These are phyloP conservation scores for Coniella lustricola DNA, from an alignment of 2,329 filamentous ascomycete genomes.

Conservation along the genomic window DNA sequence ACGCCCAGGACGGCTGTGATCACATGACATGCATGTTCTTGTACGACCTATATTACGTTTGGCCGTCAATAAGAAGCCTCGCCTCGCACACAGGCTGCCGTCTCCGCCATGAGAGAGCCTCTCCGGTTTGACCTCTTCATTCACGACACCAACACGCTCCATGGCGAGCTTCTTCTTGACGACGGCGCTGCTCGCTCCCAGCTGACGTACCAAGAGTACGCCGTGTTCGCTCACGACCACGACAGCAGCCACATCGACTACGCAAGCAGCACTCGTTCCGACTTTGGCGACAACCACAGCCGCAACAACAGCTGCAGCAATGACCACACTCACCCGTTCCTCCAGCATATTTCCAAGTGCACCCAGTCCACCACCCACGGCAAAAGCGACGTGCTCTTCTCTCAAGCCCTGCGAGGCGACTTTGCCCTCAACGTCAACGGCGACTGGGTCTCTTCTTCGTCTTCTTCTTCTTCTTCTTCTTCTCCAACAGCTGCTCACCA, in stretches of 20 bases:
- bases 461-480: too few relatives aligned
- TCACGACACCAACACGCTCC: slow-evolving; percentile 28
- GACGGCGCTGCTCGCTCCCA: slow-evolving; percentile 19
- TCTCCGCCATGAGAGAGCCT: neutral
- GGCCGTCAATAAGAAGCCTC: too few relatives aligned
- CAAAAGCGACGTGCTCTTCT: slow-evolving; percentile 25
- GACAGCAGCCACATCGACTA: slow-evolving; percentile 10
- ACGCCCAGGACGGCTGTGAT: too few relatives aligned
- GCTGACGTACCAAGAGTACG: slow-evolving; percentile 32
- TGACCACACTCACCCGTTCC: slow-evolving; percentile 11
- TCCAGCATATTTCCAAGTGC: slow-evolving; percentile 25
- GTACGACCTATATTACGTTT: too few relatives aligned
- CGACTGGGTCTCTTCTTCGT: slow-evolving; percentile 5
- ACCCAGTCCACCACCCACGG: slow-evolving; percentile 26
- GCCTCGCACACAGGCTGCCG: too few relatives aligned
- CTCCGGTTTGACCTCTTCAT: slow-evolving; percentile 29
- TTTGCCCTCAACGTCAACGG: slow-evolving; percentile 25
- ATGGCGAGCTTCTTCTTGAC: slow-evolving; percentile 28
- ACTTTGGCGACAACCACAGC: slow-evolving; percentile 13
- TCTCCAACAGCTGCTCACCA: too few relatives aligned
- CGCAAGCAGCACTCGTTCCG: slow-evolving; percentile 19
- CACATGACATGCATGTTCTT: too few relatives aligned
- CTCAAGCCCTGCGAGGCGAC: slow-evolving; percentile 27
- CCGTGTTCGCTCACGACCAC: slow-evolving; percentile 23
- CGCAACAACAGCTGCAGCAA: too few relatives aligned